A percentile compares a stretch with the other conserved stretches of the same genome.
Evolutionary conservation across 306 rosid genomes (phyloP).

Genomic region (Trifolium subterraneum): DNA sequence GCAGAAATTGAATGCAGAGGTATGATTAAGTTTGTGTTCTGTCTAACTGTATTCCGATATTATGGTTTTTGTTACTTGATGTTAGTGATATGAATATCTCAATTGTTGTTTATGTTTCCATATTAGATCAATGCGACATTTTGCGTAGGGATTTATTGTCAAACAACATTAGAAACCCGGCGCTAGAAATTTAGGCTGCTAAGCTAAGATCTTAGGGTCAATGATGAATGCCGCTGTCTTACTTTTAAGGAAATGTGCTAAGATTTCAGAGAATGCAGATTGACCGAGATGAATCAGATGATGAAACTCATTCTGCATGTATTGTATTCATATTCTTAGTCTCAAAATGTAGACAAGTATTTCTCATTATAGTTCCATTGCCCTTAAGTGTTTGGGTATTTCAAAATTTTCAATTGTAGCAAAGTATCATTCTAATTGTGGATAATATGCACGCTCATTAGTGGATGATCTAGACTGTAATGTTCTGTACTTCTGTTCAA

Average conservation of each 20-base stretch:
- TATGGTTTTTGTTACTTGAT: constrained; percentile 18
- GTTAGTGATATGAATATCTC: constrained; percentile 19
- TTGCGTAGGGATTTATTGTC: constrained; percentile 22
- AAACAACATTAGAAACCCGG: constrained; percentile 20
- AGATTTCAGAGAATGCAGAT: constrained; percentile 25
- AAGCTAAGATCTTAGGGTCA: constrained; percentile 35
- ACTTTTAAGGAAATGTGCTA: constrained; percentile 33
- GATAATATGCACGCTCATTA: not conserved
- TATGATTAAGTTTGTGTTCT: constrained; percentile 44
- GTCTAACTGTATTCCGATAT: constrained; percentile 1
- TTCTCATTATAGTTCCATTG: constrained; percentile 30
- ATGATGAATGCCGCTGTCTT: constrained; percentile 20
- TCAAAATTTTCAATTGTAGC: constrained; percentile 13
- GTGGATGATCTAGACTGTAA: constrained; percentile 4
- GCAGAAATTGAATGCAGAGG: constrained; percentile 89
- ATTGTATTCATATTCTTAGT: constrained; percentile 29
- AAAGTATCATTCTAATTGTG: constrained; percentile 24
- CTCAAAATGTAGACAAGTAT: constrained; percentile 35
- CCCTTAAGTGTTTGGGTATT: constrained; percentile 13
- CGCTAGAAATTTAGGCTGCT: constrained; percentile 39
- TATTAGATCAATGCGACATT: constrained; percentile 24
- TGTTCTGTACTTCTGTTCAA: constrained; percentile 15
- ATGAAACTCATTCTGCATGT: constrained; percentile 7
- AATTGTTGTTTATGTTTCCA: not conserved
- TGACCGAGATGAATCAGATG: constrained; percentile 1